A percentile compares a stretch with the other conserved stretches of the same genome.
Evolutionary conservation across 2,329 filamentous ascomycete genomes (phyloP).

Genomic region (Trichoderma afroharzianum): DNA sequence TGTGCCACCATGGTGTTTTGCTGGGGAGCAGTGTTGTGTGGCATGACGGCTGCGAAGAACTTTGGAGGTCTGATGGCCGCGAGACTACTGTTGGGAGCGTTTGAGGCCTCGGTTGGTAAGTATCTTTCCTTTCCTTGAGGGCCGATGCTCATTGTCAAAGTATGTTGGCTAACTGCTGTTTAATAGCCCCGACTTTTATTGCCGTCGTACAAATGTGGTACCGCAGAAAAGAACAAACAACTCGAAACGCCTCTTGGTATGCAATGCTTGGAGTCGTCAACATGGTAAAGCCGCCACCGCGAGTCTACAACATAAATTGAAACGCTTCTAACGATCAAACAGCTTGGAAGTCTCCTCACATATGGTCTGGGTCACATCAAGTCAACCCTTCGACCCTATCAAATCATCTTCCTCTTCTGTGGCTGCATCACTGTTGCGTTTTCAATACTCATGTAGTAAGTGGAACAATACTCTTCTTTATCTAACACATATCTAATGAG

Average conservation of each 20-base stretch:
- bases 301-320: background rate
- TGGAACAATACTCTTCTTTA: background rate
- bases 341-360: constrained; percentile 30
- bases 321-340: background rate
- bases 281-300: constrained; percentile 23
- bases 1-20: constrained; percentile 47
- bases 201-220: constrained; percentile 37
- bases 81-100: constrained; percentile 44
- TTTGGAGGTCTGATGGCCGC: constrained; percentile 45
- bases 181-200: constrained; percentile 29
- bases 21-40: constrained; percentile 50
- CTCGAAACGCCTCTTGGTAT: constrained; percentile 31
- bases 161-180: background rate
- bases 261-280: constrained; percentile 32
- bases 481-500: constrained; percentile 26
- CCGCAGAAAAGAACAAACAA: constrained; percentile 32
- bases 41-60: constrained; percentile 49
- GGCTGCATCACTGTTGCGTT: constrained; percentile 44
- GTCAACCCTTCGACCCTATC: constrained; percentile 36
- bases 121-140: background rate
- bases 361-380: constrained; percentile 32
- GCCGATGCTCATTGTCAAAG: background rate
- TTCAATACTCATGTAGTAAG: constrained; percentile 43
- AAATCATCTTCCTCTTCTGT: constrained; percentile 38
- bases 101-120: constrained; percentile 42